Percentiles rank a stretch among this genome's conserved stretches.
These are phyloP conservation scores for Colletotrichum australisinense DNA, from an alignment of 2,329 filamentous ascomycete species.

Conservation along the genomic window DNA sequence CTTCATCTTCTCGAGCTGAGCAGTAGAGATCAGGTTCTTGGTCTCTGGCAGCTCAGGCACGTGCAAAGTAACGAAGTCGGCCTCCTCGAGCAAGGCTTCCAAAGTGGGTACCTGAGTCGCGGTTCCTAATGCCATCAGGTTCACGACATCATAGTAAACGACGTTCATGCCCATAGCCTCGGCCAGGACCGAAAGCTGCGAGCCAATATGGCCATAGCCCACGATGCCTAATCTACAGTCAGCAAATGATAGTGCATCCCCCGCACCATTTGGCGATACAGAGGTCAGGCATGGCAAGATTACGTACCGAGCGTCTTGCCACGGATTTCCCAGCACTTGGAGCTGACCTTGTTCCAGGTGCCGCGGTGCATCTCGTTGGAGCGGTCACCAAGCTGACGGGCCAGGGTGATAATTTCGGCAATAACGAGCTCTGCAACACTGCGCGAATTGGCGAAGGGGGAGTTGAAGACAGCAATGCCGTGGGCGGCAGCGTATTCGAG, in stretches of 20 bases:
- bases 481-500: constrained; percentile 83
- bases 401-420: constrained; percentile 89
- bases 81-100: constrained; percentile 78
- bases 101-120: constrained; percentile 85
- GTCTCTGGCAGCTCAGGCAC: constrained; percentile 95
- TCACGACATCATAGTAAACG: constrained; percentile 96
- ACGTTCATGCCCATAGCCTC: constrained; percentile 99
- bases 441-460: constrained; percentile 96
- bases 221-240: constrained; percentile 75
- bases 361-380: constrained; percentile 94
- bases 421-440: constrained; percentile 98
- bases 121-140: constrained; percentile 93
- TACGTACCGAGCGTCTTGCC: constrained; percentile 89
- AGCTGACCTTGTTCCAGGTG: constrained; percentile 98
- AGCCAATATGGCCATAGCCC: constrained; percentile 97
- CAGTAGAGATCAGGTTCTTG: constrained; percentile 86
- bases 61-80: constrained; percentile 95
- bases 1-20: constrained; percentile 90
- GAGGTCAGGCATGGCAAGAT: not conserved
- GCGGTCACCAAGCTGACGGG: constrained; percentile 91
- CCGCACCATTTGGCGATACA: not conserved
- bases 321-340: constrained; percentile 96
- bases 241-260: constrained; percentile 8
- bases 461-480: constrained; percentile 98
- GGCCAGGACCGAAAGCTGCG: constrained; percentile 92